Evolutionary conservation across 2,329 filamentous ascomycete genomes (phyloP).

Genomic region (Geosmithia flava): DNA sequence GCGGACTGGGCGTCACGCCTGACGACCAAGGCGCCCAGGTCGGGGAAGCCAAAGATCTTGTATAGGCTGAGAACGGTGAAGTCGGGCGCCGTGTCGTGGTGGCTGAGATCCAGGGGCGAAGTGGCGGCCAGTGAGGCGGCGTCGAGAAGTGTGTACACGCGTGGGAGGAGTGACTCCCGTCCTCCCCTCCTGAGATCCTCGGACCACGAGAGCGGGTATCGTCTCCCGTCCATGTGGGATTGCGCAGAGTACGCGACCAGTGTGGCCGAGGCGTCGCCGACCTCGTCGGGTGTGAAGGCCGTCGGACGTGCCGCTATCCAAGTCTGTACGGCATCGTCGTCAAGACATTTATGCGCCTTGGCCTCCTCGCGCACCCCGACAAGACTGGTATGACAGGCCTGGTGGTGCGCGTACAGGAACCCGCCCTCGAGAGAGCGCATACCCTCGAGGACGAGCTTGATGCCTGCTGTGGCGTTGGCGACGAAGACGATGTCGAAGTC

Average conservation of each 20-base stretch:
- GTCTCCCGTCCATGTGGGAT: constrained; percentile 80
- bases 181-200: constrained; percentile 24
- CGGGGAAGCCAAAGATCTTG: constrained; percentile 96
- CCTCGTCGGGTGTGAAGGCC: no score
- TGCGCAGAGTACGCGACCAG: constrained; percentile 79
- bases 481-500: constrained; percentile 86
- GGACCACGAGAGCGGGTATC: constrained; percentile 62
- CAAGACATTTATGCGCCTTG: constrained; percentile 50
- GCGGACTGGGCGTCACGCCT: constrained; percentile 54
- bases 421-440: constrained; percentile 57
- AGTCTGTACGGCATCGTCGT: constrained; percentile 46
- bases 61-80: constrained; percentile 84
- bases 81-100: constrained; percentile 54
- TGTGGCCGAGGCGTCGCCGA: constrained; percentile 19
- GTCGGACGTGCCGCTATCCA: constrained; percentile 46
- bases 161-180: constrained; percentile 5
- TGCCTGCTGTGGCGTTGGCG: constrained; percentile 79
- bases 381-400: constrained; percentile 75
- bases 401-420: constrained; percentile 74
- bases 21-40: constrained; percentile 76
- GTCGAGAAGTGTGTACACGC: constrained; percentile 63
- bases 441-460: constrained; percentile 76
- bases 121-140: constrained; percentile 74
- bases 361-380: constrained; percentile 71
- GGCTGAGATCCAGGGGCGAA: constrained; percentile 57